These are phyloP conservation scores for Hyaloscypha finlandica DNA, from an alignment of 495 filamentous ascomycete genomes.

Conservation along the genomic window DNA sequence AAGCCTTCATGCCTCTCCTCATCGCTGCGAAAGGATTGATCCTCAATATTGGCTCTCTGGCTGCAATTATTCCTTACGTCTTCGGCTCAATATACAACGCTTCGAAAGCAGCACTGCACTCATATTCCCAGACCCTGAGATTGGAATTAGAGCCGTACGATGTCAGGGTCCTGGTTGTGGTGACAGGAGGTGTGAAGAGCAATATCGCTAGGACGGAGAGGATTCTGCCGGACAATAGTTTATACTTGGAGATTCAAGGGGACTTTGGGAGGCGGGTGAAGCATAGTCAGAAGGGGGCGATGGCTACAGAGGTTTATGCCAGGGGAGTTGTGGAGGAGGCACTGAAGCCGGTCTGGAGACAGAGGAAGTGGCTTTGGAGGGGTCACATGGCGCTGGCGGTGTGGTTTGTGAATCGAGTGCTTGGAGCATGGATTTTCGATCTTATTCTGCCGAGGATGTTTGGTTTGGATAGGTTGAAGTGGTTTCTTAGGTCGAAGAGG, in stretches of 20 bases:
- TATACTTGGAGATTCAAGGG: constrained; percentile 54
- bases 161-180: constrained; percentile 55
- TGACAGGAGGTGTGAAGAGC: constrained; percentile 64
- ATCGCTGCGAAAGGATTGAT: constrained; percentile 46
- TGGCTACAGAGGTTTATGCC: constrained; percentile 56
- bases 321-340: constrained; percentile 56
- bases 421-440: constrained; percentile 47
- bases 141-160: constrained; percentile 36
- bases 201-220: constrained; percentile 57
- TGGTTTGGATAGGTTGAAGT: constrained; percentile 43
- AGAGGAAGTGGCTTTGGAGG: constrained; percentile 60
- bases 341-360: constrained; percentile 41
- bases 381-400: constrained; percentile 45
- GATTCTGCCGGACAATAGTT: constrained; percentile 45
- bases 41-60: constrained; percentile 52
- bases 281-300: constrained; percentile 59
- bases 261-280: constrained; percentile 53
- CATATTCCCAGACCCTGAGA: constrained; percentile 26
- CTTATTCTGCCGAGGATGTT: constrained; percentile 49
- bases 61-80: constrained; percentile 35
- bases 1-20: constrained; percentile 56
- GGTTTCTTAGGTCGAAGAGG: constrained; percentile 15
- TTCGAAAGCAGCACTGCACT: constrained; percentile 26
- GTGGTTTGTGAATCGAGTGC: constrained; percentile 37
- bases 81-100: constrained; percentile 28